Conservation (phyloP, 352 stramenopile genomes). For the Globisporangium alternatum region DNA sequence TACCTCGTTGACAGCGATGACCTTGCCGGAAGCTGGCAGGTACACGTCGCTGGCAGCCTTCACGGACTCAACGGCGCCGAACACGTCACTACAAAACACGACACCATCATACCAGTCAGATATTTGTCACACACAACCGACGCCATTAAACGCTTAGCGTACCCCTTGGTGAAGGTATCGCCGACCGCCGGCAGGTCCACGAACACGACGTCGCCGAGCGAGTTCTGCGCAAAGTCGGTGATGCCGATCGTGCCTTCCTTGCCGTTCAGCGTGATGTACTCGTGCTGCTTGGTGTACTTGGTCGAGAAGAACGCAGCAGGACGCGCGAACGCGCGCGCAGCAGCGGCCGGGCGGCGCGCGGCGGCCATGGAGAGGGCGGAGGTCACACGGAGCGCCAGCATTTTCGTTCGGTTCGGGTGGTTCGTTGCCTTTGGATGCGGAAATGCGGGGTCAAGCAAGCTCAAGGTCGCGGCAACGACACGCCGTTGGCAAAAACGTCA, state of each 20-base stretch:
- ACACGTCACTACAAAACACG: constrained; percentile 68
- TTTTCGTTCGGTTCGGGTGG: not conserved
- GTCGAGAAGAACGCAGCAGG: constrained; percentile 68
- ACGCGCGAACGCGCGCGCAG: constrained; percentile 44
- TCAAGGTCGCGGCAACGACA: not conserved
- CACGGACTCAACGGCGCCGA: constrained; percentile 98
- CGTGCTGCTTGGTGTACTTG: constrained; percentile 85
- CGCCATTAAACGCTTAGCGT: constrained; percentile 12
- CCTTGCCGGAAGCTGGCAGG: constrained; percentile 88
- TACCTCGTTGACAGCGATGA: constrained; percentile 94
- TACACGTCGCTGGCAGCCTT: constrained; percentile 99
- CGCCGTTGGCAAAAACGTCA: not conserved
- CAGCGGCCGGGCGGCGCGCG: constrained; percentile 24
- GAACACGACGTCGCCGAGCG: constrained; percentile 96
- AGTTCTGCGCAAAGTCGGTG: constrained; percentile 97
- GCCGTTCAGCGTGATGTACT: constrained; percentile 82
- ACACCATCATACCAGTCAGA: not conserved
- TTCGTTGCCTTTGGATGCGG: not conserved
- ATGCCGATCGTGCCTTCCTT: constrained; percentile 93
- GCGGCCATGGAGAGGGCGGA: constrained; percentile 56
- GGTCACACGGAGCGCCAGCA: constrained; percentile 54
- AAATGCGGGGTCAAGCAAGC: not conserved
- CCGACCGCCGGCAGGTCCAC: constrained; percentile 95
- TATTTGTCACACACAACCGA: not conserved
- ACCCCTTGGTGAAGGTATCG: constrained; percentile 93